Percentiles rank a stretch among this genome's conserved stretches.
Evolutionary conservation across 2,329 filamentous ascomycete genomes (phyloP).

Genomic region (Alternaria rosae): DNA sequence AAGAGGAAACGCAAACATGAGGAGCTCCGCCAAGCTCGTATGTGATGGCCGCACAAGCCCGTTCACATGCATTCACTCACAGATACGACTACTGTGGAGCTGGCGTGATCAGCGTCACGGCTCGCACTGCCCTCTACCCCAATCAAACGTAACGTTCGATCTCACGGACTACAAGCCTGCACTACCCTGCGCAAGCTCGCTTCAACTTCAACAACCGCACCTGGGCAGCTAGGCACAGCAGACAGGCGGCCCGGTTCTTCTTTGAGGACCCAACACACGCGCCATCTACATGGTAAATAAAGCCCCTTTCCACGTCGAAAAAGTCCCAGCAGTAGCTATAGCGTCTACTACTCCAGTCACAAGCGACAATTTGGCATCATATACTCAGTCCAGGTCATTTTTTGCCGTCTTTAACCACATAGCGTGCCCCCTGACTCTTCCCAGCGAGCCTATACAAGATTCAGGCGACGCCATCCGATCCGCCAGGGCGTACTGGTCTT

Average conservation of each 20-base stretch:
- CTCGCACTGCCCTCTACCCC: not conserved
- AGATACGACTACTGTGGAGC: not conserved
- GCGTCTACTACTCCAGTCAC: not conserved
- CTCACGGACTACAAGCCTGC: not conserved
- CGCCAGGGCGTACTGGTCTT: not conserved
- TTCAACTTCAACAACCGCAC: not conserved
- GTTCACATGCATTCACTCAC: not conserved
- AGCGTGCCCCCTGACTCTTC: not conserved
- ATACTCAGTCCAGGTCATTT: not conserved
- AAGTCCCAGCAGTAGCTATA: not conserved
- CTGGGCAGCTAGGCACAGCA: not conserved
- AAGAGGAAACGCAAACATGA: not conserved
- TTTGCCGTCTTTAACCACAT: not conserved
- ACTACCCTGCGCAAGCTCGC: not conserved
- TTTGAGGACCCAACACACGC: not conserved
- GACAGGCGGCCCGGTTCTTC: too few relatives aligned
- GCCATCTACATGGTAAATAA: not conserved
- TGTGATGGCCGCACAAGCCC: not conserved
- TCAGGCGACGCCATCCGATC: not conserved
- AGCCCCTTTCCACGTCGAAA: accelerated
- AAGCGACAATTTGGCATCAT: not conserved
- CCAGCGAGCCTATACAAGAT: not conserved
- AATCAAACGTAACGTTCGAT: too few relatives aligned
- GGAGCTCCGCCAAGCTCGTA: not conserved
- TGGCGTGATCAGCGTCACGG: not conserved